Percentiles rank a stretch among this genome's conserved stretches.
phyloP scores from a whole-genome alignment of 2,329 filamentous ascomycete genomes.

The Paecilomyces variotii region DNA sequence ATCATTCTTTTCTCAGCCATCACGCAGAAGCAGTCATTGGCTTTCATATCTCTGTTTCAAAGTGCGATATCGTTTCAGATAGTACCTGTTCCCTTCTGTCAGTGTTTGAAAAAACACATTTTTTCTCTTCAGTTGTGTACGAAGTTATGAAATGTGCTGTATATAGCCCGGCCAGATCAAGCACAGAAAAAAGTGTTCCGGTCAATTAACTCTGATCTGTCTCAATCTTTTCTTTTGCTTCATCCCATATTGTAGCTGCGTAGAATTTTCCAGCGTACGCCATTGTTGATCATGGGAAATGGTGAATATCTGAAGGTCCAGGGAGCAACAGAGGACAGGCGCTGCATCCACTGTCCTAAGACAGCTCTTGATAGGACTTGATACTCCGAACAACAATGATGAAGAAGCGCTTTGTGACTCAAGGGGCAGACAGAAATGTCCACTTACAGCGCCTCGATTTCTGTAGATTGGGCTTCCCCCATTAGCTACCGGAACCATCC shows the following conservation, averaged over 20 bases:
- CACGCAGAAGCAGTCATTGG: conserved; percentile 11
- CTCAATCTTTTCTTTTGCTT: background rate
- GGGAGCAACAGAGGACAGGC: background rate
- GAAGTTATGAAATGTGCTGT: conserved; percentile 3
- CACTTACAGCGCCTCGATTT: conserved; percentile 85
- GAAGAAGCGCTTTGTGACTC: background rate
- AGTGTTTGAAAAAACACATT: conserved; percentile 9
- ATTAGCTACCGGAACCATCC: background rate
- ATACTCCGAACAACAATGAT: background rate
- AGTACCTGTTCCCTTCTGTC: conserved; percentile 56
- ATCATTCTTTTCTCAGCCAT: background rate
- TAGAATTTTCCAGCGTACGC: background rate
- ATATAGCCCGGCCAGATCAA: background rate
- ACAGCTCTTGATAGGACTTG: background rate
- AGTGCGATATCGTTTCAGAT: conserved; percentile 82
- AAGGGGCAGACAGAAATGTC: background rate
- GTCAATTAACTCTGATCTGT: background rate
- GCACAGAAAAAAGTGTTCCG: background rate
- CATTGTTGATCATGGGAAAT: background rate
- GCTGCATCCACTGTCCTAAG: background rate
- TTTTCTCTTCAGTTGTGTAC: conserved; percentile 1
- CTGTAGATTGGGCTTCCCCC: conserved; percentile 39
- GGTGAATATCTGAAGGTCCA: background rate
- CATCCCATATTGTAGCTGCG: background rate
- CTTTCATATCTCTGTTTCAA: conserved; percentile 70